Evolutionary conservation across 2,329 filamentous ascomycete species (phyloP), one percentile per base, ranked within the genome.

Genomic region (Chaetomiaceae sp.): DNA sequence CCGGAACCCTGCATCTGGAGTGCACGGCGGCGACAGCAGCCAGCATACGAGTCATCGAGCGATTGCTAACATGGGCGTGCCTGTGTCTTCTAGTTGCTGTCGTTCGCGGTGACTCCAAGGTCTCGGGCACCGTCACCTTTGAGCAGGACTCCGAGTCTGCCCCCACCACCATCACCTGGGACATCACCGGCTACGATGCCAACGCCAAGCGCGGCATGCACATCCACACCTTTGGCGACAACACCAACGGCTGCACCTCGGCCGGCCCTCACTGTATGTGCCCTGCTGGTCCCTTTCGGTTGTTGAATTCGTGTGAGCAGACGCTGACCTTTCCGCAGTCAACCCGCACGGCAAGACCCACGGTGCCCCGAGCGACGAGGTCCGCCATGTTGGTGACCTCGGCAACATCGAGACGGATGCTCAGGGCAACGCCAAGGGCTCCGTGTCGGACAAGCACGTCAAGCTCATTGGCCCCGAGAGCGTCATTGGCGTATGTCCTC

Each of bases 191-290:
- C 75, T 79, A 96, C 75, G 91, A 97, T 70, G 67, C 92, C 75
- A 96, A 95, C 72, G 91, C 93, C 68, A 83, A 95, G 84, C 92
- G 93, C 75, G 93, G 89, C 73, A 90, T 97, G 82, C 93, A 99
- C 81, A 85, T 99, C 68, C 93, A 99, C 80, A 89, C 93, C 73
- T 99, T 96, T 68, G 93, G 93, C 71, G 93, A 97, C 82, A 97
- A 97, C 83, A 97, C 93, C 81, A 99, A 99, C 77, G 93, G 93
- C 73, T 99, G 93, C 87, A 97, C 92, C 61, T 95, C 88, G 62
- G 93, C 93, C 62, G 93, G 93, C 48, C 92, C 93, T 73, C 93
- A 99, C 80, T 99, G 90, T 95, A 78, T 20, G 52, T 42, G n/a
- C 35, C 30, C 27, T 20, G 70, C 88, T 75, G 31, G 23, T 13